These are phyloP conservation scores for Aspergillus sp. DNA, from an alignment of 2,329 filamentous ascomycete species.

Conservation along the genomic window DNA sequence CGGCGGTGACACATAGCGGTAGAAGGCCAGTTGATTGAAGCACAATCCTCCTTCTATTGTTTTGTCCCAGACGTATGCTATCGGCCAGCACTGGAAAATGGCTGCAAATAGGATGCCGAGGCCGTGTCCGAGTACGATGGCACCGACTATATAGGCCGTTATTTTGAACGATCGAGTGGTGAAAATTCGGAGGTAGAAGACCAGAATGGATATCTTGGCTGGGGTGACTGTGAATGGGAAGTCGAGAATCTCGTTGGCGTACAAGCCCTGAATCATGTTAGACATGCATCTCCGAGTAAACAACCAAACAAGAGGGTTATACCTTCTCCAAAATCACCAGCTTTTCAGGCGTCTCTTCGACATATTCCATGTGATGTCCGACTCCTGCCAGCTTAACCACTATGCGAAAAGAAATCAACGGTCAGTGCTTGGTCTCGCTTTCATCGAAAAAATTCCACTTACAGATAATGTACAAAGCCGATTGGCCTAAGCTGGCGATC, in stretches of 20 bases:
- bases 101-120: slow-evolving; percentile 23
- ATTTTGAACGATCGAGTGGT: slow-evolving; percentile 19
- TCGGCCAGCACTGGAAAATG: slow-evolving; percentile 28
- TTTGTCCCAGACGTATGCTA: slow-evolving; percentile 23
- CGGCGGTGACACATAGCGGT: slow-evolving; percentile 21
- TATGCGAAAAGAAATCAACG: background rate
- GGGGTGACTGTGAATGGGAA: slow-evolving; percentile 27
- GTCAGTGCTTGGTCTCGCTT: background rate
- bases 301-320: background rate
- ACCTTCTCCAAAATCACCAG: slow-evolving; percentile 23
- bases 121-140: slow-evolving; percentile 22
- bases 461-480: slow-evolving; percentile 25
- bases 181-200: slow-evolving; percentile 31
- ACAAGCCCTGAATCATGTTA: slow-evolving; percentile 15
- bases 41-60: slow-evolving; percentile 17
- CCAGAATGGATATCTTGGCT: slow-evolving; percentile 28
- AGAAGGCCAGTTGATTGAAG: slow-evolving; percentile 23
- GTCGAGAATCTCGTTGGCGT: slow-evolving; percentile 24
- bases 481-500: slow-evolving; percentile 22
- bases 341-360: slow-evolving; percentile 13
- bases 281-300: background rate
- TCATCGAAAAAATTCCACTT: background rate
- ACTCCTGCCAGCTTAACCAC: slow-evolving; percentile 23
- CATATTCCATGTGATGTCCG: slow-evolving; percentile 19
- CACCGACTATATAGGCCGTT: slow-evolving; percentile 21